A percentile compares a stretch with the other conserved stretches of the same genome.
These are phyloP conservation scores for Trypanosoma cruzi DNA, from an alignment of 208 protist species.

Conservation along the genomic window DNA sequence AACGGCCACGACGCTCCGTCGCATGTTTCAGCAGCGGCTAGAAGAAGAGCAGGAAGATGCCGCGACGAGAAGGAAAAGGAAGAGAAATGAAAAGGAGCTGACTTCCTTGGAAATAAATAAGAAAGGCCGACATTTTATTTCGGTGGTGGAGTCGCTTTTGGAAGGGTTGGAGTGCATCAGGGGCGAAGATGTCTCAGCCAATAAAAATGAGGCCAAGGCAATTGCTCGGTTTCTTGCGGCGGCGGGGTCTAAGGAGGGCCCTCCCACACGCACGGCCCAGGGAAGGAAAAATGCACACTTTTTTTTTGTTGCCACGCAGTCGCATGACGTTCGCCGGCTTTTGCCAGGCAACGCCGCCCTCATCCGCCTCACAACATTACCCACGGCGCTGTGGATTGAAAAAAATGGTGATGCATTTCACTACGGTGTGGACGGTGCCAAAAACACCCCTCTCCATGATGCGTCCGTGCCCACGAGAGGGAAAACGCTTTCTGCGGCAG, in stretches of 20 bases:
- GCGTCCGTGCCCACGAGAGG: background rate
- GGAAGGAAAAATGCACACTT: slow-evolving; percentile 28
- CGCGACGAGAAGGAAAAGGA: background rate
- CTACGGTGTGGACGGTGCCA: slow-evolving; percentile 29
- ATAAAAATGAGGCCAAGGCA: slow-evolving; percentile 29
- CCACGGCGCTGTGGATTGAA: slow-evolving; percentile 74
- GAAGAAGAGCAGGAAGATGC: background rate
- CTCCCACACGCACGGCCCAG: background rate
- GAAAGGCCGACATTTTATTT: background rate
- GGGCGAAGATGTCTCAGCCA: background rate
- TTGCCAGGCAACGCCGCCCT: slow-evolving; percentile 49
- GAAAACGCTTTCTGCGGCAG: slow-evolving; percentile 29
- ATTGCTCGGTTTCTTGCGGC: slow-evolving; percentile 24
- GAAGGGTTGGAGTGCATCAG: slow-evolving; percentile 7
- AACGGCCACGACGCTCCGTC: slow-evolving; percentile 26
- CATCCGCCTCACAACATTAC: slow-evolving; percentile 62
- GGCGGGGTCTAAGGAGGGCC: background rate
- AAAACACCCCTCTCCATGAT: background rate
- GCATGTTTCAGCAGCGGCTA: slow-evolving; percentile 9
- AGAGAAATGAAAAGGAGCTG: background rate
- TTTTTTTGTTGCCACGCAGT: slow-evolving; percentile 80
- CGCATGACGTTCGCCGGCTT: slow-evolving; percentile 66
- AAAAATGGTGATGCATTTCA: slow-evolving; percentile 49
- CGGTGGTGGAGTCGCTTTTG: slow-evolving; percentile 15
- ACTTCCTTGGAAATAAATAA: background rate